phyloP scores from a whole-genome alignment of 2,329 filamentous ascomycete genomes.

The Verticillium tricorpus region DNA sequence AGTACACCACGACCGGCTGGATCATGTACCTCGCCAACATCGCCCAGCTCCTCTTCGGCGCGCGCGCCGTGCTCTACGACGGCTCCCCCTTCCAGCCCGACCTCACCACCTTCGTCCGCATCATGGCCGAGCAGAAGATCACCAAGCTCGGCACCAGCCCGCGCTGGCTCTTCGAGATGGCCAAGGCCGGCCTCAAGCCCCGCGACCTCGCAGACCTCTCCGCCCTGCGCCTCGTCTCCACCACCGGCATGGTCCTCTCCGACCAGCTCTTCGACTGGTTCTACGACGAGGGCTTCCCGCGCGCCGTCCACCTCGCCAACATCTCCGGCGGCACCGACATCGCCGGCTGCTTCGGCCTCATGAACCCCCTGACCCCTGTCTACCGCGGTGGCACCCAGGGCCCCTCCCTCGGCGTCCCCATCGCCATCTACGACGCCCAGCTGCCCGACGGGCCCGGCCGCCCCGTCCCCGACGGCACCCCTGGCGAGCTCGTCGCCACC shows the following conservation, averaged over 20 bases:
- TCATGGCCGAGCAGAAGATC: constrained; percentile 59
- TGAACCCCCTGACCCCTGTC: constrained; percentile 67
- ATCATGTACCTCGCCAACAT: constrained; percentile 77
- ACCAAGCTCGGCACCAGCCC: constrained; percentile 74
- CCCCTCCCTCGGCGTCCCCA: constrained; percentile 41
- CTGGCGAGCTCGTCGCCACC: constrained; percentile 72
- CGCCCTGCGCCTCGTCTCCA: constrained; percentile 56
- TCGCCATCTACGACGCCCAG: constrained; percentile 60
- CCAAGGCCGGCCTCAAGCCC: constrained; percentile 59
- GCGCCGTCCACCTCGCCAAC: constrained; percentile 62
- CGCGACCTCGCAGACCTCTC: constrained; percentile 59
- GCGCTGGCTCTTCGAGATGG: constrained; percentile 69
- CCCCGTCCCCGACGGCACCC: constrained; percentile 50
- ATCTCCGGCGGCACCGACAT: constrained; percentile 77
- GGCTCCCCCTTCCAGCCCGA: constrained; percentile 76
- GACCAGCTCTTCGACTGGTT: constrained; percentile 77
- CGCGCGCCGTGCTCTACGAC: constrained; percentile 69
- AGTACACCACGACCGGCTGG: constrained; percentile 71
- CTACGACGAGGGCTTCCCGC: constrained; percentile 66
- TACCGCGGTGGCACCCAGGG: constrained; percentile 52
- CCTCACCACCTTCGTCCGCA: constrained; percentile 54
- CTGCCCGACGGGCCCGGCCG: constrained; percentile 40
- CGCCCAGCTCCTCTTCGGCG: constrained; percentile 54
- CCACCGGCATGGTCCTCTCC: constrained; percentile 78
- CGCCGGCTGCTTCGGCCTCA: constrained; percentile 55